Base-by-base conservation (phyloP, 805 yeast species). In the Kodamaea lidongshanica region DNA sequence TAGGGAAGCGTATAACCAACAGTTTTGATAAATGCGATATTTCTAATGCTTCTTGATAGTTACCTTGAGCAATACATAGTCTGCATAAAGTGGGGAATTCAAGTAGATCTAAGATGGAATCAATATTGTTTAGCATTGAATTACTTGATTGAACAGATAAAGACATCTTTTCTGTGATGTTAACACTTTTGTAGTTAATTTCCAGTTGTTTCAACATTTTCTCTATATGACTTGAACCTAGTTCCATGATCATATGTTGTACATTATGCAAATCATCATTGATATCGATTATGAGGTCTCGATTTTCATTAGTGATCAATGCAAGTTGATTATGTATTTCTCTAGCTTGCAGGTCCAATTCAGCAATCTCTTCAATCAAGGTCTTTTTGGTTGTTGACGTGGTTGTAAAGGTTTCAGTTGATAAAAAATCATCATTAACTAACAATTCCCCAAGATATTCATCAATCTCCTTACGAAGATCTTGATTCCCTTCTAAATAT, bases 31-130 rank as follows among this genome's bases (percentile, higher is more conserved):
- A 77, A 17, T 81, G 70, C 8, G 87, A 80, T 9, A 89, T 72
- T 50, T 89, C 95, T 19, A 89, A 69, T 7, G 96, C 87, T 46
- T 87, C 95, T 19, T 86, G 81, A 49, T 88, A 92, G 46, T 82
- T 83, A 0, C 95, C 95, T 27, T 81, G 79, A 27, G 74, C 67
- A 7, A 88, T 84, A 54, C 96, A 85, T n/a, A 88, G 76, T 27
- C 77, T 70, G 19, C 89, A 77, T 27, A 89, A 53, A 2, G 94
- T 70, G 1, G 98, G 96, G 19, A 92, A 59, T 47, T 85, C 95
- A 41, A 89, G 61, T 7, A 88, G 69, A 44, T 84, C 95, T 37
- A 80, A 70, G 7, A 88, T 65, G 22, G 77, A 72, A 38, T 79
- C 87, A 46, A 86, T 70, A 41, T 81, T 79, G 27, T 68, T 67